Evolutionary conservation across 768 basidiomycete species (phyloP).

Genomic region (Boletus eberwhitei): DNA sequence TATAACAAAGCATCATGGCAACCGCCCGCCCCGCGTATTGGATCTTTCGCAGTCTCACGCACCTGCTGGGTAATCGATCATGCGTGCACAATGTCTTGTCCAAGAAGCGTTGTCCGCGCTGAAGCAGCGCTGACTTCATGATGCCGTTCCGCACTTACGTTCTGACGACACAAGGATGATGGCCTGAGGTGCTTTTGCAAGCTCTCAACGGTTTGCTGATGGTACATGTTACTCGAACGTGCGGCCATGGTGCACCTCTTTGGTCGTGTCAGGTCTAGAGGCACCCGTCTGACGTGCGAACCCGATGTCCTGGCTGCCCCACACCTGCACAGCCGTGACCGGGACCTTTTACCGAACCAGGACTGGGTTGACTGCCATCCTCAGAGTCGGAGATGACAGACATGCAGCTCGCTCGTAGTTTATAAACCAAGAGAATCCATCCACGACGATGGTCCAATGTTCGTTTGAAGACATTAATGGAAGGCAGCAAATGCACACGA

Average conservation of each 20-base stretch:
- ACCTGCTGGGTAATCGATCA: not conserved
- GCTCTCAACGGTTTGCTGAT: not conserved
- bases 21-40: constrained; percentile 1
- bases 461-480: constrained; percentile 1
- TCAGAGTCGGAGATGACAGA: constrained; percentile 2
- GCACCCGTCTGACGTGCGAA: constrained; percentile 9
- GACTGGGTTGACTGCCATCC: not conserved
- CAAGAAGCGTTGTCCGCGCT: not conserved
- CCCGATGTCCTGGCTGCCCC: constrained; percentile 12
- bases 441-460: not conserved
- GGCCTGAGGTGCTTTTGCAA: not conserved
- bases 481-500: constrained; percentile 1
- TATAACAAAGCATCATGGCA: constrained; percentile 7
- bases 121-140: not conserved
- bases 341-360: not conserved
- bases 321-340: constrained; percentile 14
- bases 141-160: constrained; percentile 7
- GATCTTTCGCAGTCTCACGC: not conserved
- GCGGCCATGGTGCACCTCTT: not conserved
- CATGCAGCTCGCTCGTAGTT: not conserved
- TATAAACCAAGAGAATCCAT: not conserved
- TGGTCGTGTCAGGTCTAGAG: not conserved
- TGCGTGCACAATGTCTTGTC: not conserved
- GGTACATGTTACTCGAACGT: constrained; percentile 1
- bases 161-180: not conserved